phyloP scores from a whole-genome alignment of 148 eudicot genomes.

The Rhododendron griersonianum region DNA sequence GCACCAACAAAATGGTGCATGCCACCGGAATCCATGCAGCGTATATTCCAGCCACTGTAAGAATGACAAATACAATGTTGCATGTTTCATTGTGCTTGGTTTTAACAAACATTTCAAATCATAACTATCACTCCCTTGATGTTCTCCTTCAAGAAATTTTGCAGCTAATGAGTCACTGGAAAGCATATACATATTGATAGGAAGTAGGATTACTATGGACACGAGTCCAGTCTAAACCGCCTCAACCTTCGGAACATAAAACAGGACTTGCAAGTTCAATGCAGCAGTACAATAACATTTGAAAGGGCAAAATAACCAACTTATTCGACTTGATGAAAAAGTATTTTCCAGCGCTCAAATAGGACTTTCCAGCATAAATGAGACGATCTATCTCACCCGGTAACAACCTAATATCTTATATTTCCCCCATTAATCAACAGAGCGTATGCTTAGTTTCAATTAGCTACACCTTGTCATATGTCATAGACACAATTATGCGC shows the following conservation, averaged over 20 bases:
- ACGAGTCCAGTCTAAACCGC: background rate
- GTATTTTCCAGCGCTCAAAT: background rate
- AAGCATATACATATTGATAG: background rate
- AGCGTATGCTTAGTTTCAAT: background rate
- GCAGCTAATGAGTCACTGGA: background rate
- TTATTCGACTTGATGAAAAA: background rate
- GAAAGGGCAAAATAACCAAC: background rate
- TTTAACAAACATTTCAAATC: background rate
- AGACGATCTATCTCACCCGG: background rate
- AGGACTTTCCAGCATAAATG: background rate
- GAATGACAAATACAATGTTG: background rate
- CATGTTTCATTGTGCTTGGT: background rate
- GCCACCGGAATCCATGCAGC: conserved; percentile 90
- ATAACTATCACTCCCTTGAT: background rate
- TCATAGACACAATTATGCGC: background rate
- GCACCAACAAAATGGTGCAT: conserved; percentile 96
- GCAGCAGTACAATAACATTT: background rate
- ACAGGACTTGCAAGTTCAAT: background rate
- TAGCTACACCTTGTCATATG: background rate
- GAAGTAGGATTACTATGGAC: background rate
- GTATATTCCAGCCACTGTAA: conserved; percentile 85
- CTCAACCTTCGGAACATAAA: background rate
- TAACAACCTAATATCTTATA: background rate
- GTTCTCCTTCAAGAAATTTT: background rate
- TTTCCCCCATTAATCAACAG: background rate